Conservation (phyloP, 441 rosid genomes). For the Rhodomyrtus psidioides region DNA sequence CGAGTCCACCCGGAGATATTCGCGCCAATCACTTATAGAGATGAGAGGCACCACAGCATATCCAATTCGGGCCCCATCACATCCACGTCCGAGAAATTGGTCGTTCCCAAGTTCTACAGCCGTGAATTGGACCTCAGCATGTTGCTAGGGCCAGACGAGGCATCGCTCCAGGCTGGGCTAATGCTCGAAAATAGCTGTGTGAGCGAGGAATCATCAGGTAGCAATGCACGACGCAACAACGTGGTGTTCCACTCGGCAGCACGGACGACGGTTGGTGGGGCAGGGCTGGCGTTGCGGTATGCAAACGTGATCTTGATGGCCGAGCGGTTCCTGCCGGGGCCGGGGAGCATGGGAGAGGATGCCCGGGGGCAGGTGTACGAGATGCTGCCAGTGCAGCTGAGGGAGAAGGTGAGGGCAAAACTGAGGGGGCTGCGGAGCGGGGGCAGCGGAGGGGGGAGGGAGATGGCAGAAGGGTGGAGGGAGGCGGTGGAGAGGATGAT, state of each 20-base stretch:
- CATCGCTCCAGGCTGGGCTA: background rate
- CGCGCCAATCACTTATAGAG: background rate
- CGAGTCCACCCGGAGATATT: constrained; percentile 17
- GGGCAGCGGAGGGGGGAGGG: background rate
- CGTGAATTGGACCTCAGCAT: background rate
- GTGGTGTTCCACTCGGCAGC: constrained; percentile 9
- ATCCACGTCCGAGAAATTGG: background rate
- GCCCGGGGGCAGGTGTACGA: constrained; percentile 25
- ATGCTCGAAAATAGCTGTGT: background rate
- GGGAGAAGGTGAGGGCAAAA: constrained; percentile 17
- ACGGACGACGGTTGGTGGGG: constrained; percentile 25
- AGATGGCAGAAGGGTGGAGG: constrained; percentile 31
- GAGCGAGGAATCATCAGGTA: background rate
- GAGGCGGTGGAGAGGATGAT: constrained; percentile 28
- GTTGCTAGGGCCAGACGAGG: background rate
- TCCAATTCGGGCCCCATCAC: constrained; percentile 17
- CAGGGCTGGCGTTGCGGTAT: constrained; percentile 33
- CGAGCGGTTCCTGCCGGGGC: constrained; percentile 18
- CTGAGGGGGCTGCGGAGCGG: constrained; percentile 12
- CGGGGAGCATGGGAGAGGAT: constrained; percentile 15
- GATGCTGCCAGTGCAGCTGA: constrained; percentile 24
- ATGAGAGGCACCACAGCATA: background rate
- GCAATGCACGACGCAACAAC: background rate
- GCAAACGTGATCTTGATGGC: constrained; percentile 30
- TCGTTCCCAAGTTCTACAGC: constrained; percentile 1